phyloP scores from a whole-genome alignment of 2,329 filamentous ascomycete species.

The Colletotrichum filicis region DNA sequence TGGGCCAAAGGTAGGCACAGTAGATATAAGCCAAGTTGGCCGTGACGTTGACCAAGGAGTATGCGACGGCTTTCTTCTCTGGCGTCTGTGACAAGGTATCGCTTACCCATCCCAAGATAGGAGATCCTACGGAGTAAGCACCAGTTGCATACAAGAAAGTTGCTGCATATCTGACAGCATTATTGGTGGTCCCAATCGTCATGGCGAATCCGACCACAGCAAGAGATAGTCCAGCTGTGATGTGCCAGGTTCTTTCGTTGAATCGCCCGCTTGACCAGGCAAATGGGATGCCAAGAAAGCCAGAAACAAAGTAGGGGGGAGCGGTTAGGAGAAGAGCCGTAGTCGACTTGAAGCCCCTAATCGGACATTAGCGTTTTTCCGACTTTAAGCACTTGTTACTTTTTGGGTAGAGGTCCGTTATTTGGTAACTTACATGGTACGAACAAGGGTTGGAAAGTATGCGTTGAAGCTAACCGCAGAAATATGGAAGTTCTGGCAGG shows the following conservation, averaged over 20 bases:
- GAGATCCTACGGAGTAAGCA: constrained; percentile 19
- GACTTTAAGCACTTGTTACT: background rate
- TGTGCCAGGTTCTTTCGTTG: constrained; percentile 60
- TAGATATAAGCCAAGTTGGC: constrained; percentile 68
- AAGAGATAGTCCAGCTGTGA: constrained; percentile 52
- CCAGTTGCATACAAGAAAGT: constrained; percentile 28
- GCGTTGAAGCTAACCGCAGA: constrained; percentile 37
- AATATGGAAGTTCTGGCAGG: constrained; percentile 17
- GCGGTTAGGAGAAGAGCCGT: constrained; percentile 49
- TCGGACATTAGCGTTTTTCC: background rate
- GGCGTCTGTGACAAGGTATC: constrained; percentile 81
- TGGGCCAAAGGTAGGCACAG: constrained; percentile 63
- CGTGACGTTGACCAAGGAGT: constrained; percentile 67
- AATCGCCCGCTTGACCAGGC: constrained; percentile 54
- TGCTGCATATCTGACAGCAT: constrained; percentile 32
- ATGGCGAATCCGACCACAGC: constrained; percentile 43
- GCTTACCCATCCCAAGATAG: constrained; percentile 75
- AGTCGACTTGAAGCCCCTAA: constrained; percentile 25
- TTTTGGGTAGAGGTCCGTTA: background rate
- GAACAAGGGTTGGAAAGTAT: constrained; percentile 38
- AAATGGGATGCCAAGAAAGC: constrained; percentile 39
- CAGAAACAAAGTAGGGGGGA: constrained; percentile 35
- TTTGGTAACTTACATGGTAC: constrained; percentile 23
- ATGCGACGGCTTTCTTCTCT: constrained; percentile 72
- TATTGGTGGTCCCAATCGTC: constrained; percentile 12